Evolutionary conservation across 2,329 filamentous ascomycete genomes (phyloP).

Genomic region (Remersonia thermophila): DNA sequence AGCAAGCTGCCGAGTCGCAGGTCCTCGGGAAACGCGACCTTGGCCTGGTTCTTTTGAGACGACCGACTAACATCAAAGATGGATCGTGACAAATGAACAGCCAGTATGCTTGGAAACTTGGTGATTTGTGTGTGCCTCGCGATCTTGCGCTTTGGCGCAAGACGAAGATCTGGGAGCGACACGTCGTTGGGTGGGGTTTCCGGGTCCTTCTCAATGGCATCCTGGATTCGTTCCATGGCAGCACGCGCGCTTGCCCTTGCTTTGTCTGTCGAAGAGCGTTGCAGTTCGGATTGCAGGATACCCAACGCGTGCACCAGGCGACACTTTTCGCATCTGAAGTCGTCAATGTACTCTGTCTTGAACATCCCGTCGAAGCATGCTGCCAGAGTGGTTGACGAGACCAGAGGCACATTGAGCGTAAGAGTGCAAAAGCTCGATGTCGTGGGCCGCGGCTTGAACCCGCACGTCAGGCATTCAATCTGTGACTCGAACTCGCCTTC

Average conservation of each 20-base stretch:
- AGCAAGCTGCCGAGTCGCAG: constrained; percentile 70
- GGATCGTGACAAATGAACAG: constrained; percentile 83
- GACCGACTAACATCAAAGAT: constrained; percentile 69
- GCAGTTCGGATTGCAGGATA: constrained; percentile 47
- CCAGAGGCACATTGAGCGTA: constrained; percentile 81
- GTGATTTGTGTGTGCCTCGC: constrained; percentile 80
- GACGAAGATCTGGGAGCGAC: constrained; percentile 57
- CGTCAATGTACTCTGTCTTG: constrained; percentile 91
- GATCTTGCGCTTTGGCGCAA: constrained; percentile 72
- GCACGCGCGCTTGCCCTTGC: constrained; percentile 39
- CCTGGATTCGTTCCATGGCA: constrained; percentile 53
- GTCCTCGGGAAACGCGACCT: constrained; percentile 83
- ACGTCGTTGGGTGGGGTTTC: constrained; percentile 64
- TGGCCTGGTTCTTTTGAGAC: constrained; percentile 88
- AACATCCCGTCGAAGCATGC: constrained; percentile 88
- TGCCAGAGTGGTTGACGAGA: constrained; percentile 66
- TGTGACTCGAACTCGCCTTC: constrained; percentile 91
- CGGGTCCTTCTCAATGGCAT: constrained; percentile 66
- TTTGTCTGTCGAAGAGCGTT: constrained; percentile 38
- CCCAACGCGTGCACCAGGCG: constrained; percentile 69
- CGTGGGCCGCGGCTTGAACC: constrained; percentile 76
- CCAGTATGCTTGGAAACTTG: constrained; percentile 76
- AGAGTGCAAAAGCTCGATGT: constrained; percentile 82
- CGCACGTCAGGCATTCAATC: constrained; percentile 81
- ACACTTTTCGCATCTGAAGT: constrained; percentile 92